Conservation (phyloP, 2,329 filamentous ascomycete genomes). For the Calonectria pseudoturangicola region DNA sequence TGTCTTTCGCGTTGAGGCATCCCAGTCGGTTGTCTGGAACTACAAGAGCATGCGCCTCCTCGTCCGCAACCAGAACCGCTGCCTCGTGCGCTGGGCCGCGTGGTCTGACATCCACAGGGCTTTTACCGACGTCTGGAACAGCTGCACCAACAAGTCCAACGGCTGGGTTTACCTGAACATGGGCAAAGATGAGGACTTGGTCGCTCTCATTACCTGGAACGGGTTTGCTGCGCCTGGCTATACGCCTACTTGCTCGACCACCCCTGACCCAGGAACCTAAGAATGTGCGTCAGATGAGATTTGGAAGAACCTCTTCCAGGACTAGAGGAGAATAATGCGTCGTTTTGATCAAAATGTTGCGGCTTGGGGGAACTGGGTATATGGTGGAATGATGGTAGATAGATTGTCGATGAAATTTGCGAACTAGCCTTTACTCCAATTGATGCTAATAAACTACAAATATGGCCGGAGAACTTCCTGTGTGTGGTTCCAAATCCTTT, state of each 20-base stretch:
- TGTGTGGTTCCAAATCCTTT: conserved; percentile 59
- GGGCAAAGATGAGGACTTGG: neutral
- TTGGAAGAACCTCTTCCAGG: too few relatives aligned
- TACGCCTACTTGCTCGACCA: conserved; percentile 7
- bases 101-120: neutral
- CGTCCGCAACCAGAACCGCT: conserved; percentile 14
- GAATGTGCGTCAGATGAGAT: neutral
- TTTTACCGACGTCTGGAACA: conserved; percentile 9
- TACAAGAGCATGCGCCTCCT: conserved; percentile 12
- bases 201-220: conserved; percentile 7
- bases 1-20: conserved; percentile 4
- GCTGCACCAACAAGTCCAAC: neutral
- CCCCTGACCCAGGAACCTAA: neutral
- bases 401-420: too few relatives aligned
- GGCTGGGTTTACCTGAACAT: neutral
- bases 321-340: too few relatives aligned
- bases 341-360: too few relatives aligned
- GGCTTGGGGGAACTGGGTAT: too few relatives aligned
- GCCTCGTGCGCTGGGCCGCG: neutral
- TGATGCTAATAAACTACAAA: conserved; percentile 23
- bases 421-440: too few relatives aligned
- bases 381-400: too few relatives aligned
- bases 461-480: conserved; percentile 54
- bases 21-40: conserved; percentile 11
- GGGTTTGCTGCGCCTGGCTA: neutral